Base-by-base conservation (phyloP, 306 rosid genomes). In the Vigna trinervia region DNA sequence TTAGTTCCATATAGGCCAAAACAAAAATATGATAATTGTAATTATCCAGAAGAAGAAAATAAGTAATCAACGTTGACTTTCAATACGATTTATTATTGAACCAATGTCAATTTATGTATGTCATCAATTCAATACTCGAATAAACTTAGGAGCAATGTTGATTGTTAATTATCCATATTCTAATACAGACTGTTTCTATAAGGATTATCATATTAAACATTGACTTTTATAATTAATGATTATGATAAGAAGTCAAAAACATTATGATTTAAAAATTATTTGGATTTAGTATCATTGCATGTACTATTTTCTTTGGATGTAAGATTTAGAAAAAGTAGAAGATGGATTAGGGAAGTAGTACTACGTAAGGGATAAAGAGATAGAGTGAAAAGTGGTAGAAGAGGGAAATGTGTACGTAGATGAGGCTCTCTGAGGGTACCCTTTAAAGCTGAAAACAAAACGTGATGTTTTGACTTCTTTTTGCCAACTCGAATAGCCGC, bases 401-500 rank as follows among this genome's bases (percentile, higher is more conserved):
- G 12, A 41, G 2, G 67, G 12, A 32, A 60, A 30, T 28, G 11
- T 60, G 20, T 62, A 34, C 46, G 47, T 62, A 36, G 47, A 62
- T 36, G 69, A 63, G 15, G 13, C 2, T 60, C 22, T 30, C 2
- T 1, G 19, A 26, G 3, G 39, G 17, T 59, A 59, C 65, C 41
- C 67, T 62, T 62, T 4, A 63, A 63, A 62, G 19, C 19, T 14
- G 5, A 10, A 63, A 38, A n/a, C 14, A 36, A 64, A 64, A 17
- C n/a, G 50, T 39, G 8, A 8, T 17, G 1, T 12, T 38, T 64
- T 38, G 6, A 9, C 41, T 64, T 11, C 48, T 70, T 43, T 80
- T 80, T 43, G 76, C 48, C 68, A 51, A 11, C 50, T 68, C 70
- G 84, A 85, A 78, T 71, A 81, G 89, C 73, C 82, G 17, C 74